Evolutionary conservation across 148 eudicot genomes (phyloP), one percentile per base, ranked within the genome.

Genomic region (Euryodendron excelsum): DNA sequence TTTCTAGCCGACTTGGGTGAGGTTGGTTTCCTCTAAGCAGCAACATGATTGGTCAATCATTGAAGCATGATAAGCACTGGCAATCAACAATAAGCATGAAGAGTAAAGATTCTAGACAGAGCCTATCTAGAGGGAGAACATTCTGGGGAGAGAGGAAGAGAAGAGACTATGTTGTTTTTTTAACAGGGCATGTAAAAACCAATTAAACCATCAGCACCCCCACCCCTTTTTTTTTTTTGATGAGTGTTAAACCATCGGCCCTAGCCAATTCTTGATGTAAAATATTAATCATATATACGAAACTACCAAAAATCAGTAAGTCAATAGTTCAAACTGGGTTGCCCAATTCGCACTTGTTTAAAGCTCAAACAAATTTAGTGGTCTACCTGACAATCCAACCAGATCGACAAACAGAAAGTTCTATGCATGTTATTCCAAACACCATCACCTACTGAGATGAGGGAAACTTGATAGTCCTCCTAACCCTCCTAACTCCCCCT

Each of bases 301-400:
- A 44, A 75, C 27, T 15, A 44, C 11, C 11, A 75, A 41, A 68
- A 37, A 18, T 10, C n/a, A 68, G 12, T 4, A 75, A 60, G 53
- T 23, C 68, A 41, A 47, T 28, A 17, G 36, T 34, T 73, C 77
- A 59, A 60, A 44, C 37, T 72, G 44, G 65, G 36, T n/a, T 44
- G 28, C 55, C 48, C 30, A 31, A 27, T 28, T 61, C 23, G 20
- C 37, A 74, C 25, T 10, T 33, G 15, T 12, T 62, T 56, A 75
- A 59, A 61, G 53, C 34, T 44, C 69, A 75, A 60, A 75, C 37
- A 8, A 7, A 11, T 28, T 47, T 41, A 45, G 33, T 18, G n/a
- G 39, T 45, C 41, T 28, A 30, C n/a, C n/a, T n/a, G n/a, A n/a
- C n/a, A n/a, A n/a, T 75, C 69, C 37, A 60, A 62, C 66, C 72